These are phyloP conservation scores for Phialophora tarda DNA, from an alignment of 2,329 filamentous ascomycete genomes.

Conservation along the genomic window DNA sequence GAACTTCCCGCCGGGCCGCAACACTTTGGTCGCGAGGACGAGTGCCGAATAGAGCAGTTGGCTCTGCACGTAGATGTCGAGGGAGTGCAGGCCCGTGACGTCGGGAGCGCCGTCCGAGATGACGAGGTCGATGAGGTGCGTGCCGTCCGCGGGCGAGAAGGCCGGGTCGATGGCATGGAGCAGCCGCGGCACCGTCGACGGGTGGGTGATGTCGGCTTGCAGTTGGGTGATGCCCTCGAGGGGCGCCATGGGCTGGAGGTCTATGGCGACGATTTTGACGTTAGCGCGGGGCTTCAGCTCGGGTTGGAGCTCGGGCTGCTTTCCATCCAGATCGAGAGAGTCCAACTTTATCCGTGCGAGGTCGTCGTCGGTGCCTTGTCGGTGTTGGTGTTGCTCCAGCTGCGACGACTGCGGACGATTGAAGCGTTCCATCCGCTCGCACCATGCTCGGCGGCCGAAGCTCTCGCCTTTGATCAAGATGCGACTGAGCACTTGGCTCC, in stretches of 20 bases:
- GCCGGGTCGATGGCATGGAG: conserved; percentile 81
- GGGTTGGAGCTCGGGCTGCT: conserved; percentile 25
- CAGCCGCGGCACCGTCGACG: conserved; percentile 88
- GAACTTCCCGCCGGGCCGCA: conserved; percentile 91
- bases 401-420: conserved; percentile 55
- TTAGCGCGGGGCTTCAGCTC: conserved; percentile 63
- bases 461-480: conserved; percentile 92
- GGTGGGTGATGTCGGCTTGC: conserved; percentile 95
- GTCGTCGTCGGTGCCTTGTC: background rate
- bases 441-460: conserved; percentile 84
- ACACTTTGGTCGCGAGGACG: conserved; percentile 88
- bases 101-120: conserved; percentile 95
- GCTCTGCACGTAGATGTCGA: conserved; percentile 97
- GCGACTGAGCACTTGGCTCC: conserved; percentile 94
- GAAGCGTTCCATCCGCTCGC: conserved; percentile 73
- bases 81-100: conserved; percentile 93
- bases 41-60: conserved; percentile 93
- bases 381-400: conserved; percentile 46
- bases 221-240: conserved; percentile 90
- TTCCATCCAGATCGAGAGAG: conserved; percentile 38
- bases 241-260: conserved; percentile 93
- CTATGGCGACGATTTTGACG: conserved; percentile 94
- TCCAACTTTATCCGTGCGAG: conserved; percentile 39
- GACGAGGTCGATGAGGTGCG: conserved; percentile 85
- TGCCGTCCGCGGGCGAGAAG: conserved; percentile 49